These are phyloP conservation scores for Marasmius oreades DNA, from an alignment of 1,284 basidiomycete genomes.

Conservation along the genomic window DNA sequence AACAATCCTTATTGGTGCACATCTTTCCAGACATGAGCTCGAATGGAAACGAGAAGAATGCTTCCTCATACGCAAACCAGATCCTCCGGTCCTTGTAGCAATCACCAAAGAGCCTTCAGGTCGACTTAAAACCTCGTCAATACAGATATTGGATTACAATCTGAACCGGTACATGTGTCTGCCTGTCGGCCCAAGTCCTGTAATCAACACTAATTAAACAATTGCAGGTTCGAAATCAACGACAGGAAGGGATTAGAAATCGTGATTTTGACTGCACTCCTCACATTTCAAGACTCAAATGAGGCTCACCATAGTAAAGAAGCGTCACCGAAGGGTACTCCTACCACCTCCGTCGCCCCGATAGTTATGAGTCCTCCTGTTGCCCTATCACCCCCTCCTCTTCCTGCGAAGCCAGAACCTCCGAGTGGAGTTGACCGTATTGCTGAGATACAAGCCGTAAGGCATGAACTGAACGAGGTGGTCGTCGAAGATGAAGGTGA, in stretches of 20 bases:
- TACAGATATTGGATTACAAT: slow-evolving; percentile 88
- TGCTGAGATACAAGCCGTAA: slow-evolving; percentile 59
- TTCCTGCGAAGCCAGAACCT: slow-evolving; percentile 55
- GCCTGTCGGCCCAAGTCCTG: background rate
- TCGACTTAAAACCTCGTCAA: slow-evolving; percentile 56
- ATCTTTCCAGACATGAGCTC: slow-evolving; percentile 62
- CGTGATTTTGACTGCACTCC: slow-evolving; percentile 67
- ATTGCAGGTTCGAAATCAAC: slow-evolving; percentile 73
- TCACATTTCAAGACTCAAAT: slow-evolving; percentile 74
- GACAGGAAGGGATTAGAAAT: slow-evolving; percentile 84
- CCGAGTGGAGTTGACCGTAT: slow-evolving; percentile 64
- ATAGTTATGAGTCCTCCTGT: slow-evolving; percentile 3
- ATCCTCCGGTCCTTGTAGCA: slow-evolving; percentile 79
- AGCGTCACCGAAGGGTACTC: background rate
- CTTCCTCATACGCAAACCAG: slow-evolving; percentile 78
- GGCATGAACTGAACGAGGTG: slow-evolving; percentile 72
- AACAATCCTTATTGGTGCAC: too few relatives aligned
- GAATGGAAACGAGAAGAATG: slow-evolving; percentile 83
- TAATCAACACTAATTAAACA: background rate
- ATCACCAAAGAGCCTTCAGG: slow-evolving; percentile 73
- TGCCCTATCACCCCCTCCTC: slow-evolving; percentile 30
- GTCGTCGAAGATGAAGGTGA: slow-evolving; percentile 63
- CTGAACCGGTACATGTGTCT: slow-evolving; percentile 52
- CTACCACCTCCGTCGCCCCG: background rate
- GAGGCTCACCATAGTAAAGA: slow-evolving; percentile 47